Evolutionary conservation across 305 asterid species (phyloP), one percentile per base, ranked within the genome.

Genomic region (Fraxinus ornus): DNA sequence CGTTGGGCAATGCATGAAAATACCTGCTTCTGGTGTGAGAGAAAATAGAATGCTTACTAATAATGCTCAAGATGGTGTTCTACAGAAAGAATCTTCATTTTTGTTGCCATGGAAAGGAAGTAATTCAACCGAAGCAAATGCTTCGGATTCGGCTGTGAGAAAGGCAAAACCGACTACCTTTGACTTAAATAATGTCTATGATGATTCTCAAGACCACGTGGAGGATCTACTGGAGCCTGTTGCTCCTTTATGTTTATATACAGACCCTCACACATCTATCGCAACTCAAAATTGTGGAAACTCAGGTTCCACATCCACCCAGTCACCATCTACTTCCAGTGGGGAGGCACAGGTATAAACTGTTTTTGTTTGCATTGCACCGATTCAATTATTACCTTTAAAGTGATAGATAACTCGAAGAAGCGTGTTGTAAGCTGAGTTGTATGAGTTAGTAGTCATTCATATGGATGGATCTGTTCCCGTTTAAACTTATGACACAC

Each of bases 181-280:
- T 75, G 99, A 97, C 92, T 86, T 97, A 88, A 97, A 97, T 88
- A 82, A 82, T 84, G 95, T 82, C 74, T 97, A 93, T 81, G 97
- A 93, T 84, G 98, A 90, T 89, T 89, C 97, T 77, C 94, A 94
- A 91, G 99, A 92, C 86, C 88, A 85, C 81, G 72, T 44, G 86
- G 94, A 89, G 76, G 90, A 85, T 86, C 85, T 84, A 62, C 89
- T 83, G 77, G 85, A 83, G 79, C 83, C 82, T 84, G 88, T 80
- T 72, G 84, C 87, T 77, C 89, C 97, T 80, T 85, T 85, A 39
- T 88, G 92, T 90, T 74, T 85, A 76, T 86, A 83, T 80, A 90
- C 87, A 81, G 94, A 88, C 86, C 90, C 93, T 83, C 88, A 84
- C 85, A 91, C 74, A 84, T 90, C 90, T 79, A 92, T 90, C 85